Evolutionary conservation across 2,329 filamentous ascomycete species (phyloP), one percentile per base, ranked within the genome.

Genomic region (Diaporthe vexans): DNA sequence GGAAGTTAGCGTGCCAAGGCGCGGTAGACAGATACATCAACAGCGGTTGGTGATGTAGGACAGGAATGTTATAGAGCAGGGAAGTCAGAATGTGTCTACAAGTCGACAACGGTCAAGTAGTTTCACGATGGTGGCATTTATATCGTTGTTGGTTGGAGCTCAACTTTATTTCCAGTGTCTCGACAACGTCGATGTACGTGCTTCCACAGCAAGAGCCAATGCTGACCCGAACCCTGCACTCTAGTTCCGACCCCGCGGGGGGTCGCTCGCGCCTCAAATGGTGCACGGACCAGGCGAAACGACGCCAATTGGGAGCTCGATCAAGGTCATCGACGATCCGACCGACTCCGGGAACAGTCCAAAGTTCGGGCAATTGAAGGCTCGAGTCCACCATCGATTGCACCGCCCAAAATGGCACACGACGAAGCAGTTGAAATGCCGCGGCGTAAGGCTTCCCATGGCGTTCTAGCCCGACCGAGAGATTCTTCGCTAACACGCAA

Each of bases 301-400:
- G 40, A 54, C 57, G 70, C 70, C 70, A 72, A 63, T 63, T 63
- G 70, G 69, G 33, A 63, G 35, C 70, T 58, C n/a, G 33, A 72
- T 8, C 46, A 56, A n/a, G 46, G 57, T 54, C 57, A 72, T 58
- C 68, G 35, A 46, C 29, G 26, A 29, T n/a, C 46, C 63, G 29
- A 24, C 48, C 63, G 63, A 54, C 48, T 46, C 35, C 57, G 29
- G 57, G 51, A 51, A 43, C 72, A 76, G 51, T 46, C 26, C 43
- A n/a, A n/a, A 26, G 68, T 43, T 33, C 75, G 72, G 76, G 78
- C 77, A 76, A 79, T 78, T 77, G 77, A 71, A 77, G 77, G 73
- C 77, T 72, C 75, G 71, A 77, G 76, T 58, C 51, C 71, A 76
- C 76, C 77, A 72, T 59, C 78, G 76, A 79, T 79, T 79, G 79